Conservation (phyloP, 208 protist genomes). For the Tritrichomonas foetus region DNA sequence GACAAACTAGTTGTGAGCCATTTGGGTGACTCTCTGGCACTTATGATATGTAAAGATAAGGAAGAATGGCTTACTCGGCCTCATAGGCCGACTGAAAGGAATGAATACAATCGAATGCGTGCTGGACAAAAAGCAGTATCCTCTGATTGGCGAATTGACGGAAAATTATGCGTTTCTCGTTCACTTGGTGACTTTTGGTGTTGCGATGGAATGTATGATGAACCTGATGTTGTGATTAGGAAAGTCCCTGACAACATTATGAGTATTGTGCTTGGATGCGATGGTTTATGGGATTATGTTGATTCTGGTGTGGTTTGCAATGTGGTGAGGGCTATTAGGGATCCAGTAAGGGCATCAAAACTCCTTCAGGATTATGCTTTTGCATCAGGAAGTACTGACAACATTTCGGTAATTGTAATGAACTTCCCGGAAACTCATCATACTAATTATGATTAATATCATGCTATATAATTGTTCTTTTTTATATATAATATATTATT, state of each 20-base stretch:
- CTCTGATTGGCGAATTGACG: neutral
- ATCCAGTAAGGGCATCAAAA: neutral
- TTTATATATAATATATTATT: no score
- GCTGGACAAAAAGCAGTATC: neutral
- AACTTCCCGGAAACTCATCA: neutral
- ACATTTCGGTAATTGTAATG: neutral
- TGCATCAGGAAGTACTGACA: neutral
- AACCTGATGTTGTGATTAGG: neutral
- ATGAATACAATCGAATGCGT: neutral
- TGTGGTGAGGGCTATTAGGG: neutral
- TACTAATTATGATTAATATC: neutral
- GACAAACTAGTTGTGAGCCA: neutral
- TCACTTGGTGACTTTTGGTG: conserved; percentile 21
- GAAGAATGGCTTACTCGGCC: neutral
- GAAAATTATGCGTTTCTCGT: neutral
- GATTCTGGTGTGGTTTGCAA: neutral
- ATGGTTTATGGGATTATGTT: conserved; percentile 25
- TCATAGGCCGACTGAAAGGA: neutral
- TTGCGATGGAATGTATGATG: conserved; percentile 26
- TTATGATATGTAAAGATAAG: neutral
- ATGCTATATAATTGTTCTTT: no score
- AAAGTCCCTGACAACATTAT: neutral
- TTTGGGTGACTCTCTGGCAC: neutral
- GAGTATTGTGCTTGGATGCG: neutral
- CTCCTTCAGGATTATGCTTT: neutral